phyloP scores from a whole-genome alignment of 768 basidiomycete genomes.

The Cystobasidiopsis lactophilus region DNA sequence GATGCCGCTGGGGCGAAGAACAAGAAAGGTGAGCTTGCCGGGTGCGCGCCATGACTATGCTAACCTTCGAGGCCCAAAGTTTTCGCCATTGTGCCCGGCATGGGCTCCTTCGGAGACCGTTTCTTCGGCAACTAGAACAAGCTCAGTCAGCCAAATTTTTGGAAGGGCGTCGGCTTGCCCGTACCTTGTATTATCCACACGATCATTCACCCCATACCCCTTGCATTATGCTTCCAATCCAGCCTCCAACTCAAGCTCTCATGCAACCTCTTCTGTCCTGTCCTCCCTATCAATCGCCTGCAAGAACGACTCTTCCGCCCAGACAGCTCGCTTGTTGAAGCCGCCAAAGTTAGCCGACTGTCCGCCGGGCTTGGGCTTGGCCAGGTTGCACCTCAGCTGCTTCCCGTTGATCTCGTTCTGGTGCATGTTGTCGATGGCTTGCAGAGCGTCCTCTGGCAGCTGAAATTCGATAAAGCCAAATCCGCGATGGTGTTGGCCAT shows the following conservation, averaged over 20 bases:
- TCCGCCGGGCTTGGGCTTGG: conserved; percentile 36
- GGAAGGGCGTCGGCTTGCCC: too few relatives aligned
- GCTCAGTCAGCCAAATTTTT: too few relatives aligned
- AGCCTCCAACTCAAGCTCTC: too few relatives aligned
- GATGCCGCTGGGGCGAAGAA: too few relatives aligned
- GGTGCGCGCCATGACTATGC: too few relatives aligned
- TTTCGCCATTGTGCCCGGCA: conserved; percentile 59
- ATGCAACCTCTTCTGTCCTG: too few relatives aligned
- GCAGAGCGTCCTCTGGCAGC: conserved; percentile 62
- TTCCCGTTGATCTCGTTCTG: conserved; percentile 63
- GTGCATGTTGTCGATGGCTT: conserved; percentile 98
- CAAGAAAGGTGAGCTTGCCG: too few relatives aligned
- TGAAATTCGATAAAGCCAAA: conserved; percentile 82
- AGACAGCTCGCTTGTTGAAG: conserved; percentile 25
- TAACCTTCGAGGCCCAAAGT: too few relatives aligned
- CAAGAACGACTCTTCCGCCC: background rate
- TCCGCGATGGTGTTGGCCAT: conserved; percentile 33
- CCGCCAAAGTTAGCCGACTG: background rate
- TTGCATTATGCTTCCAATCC: too few relatives aligned
- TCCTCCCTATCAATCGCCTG: too few relatives aligned
- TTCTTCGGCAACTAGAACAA: conserved; percentile 22
- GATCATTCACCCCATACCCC: too few relatives aligned
- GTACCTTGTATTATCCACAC: too few relatives aligned
- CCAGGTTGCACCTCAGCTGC: conserved; percentile 61
- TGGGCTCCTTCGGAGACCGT: conserved; percentile 54